These are phyloP conservation scores for Pythium plurisporium DNA, from an alignment of 352 stramenopile genomes.

Conservation along the genomic window DNA sequence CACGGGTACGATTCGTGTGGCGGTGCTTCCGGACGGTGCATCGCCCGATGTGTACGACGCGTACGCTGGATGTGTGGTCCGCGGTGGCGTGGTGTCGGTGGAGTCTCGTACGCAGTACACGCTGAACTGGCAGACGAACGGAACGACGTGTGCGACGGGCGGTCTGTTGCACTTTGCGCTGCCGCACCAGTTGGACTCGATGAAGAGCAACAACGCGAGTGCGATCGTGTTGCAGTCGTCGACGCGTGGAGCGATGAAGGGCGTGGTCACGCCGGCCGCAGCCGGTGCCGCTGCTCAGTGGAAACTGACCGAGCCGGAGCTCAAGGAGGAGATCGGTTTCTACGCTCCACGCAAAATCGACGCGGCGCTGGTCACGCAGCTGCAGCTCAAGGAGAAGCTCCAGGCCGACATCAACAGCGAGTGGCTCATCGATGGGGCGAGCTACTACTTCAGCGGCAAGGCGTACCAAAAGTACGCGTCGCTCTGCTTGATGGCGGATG, in stretches of 20 bases:
- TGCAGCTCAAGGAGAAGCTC: constrained; percentile 36
- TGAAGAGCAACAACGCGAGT: constrained; percentile 16
- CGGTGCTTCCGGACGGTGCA: constrained; percentile 38
- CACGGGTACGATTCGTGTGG: constrained; percentile 50
- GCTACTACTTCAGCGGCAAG: constrained; percentile 81
- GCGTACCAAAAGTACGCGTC: constrained; percentile 77
- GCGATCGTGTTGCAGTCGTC: constrained; percentile 46
- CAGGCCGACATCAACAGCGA: constrained; percentile 48
- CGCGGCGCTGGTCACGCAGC: constrained; percentile 26
- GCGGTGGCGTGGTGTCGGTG: constrained; percentile 43
- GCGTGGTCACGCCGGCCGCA: constrained; percentile 32
- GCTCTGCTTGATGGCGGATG: constrained; percentile 62
- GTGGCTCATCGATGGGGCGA: constrained; percentile 43
- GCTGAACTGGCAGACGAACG: constrained; percentile 53
- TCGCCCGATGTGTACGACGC: constrained; percentile 46
- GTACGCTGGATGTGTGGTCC: constrained; percentile 53
- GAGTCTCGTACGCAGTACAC: constrained; percentile 57
- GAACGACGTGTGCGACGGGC: constrained; percentile 31
- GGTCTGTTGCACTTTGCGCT: constrained; percentile 67
- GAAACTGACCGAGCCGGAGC: constrained; percentile 45
- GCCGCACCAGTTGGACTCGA: constrained; percentile 52
- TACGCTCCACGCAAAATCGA: constrained; percentile 36
- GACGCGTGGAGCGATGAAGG: constrained; percentile 50
- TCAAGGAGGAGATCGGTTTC: constrained; percentile 49
- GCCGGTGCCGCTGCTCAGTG: constrained; percentile 41